A percentile compares a stretch with the other conserved stretches of the same genome.
These are phyloP conservation scores for Umbellularia californica DNA, from an alignment of 164 flowering plant species.

Conservation along the genomic window DNA sequence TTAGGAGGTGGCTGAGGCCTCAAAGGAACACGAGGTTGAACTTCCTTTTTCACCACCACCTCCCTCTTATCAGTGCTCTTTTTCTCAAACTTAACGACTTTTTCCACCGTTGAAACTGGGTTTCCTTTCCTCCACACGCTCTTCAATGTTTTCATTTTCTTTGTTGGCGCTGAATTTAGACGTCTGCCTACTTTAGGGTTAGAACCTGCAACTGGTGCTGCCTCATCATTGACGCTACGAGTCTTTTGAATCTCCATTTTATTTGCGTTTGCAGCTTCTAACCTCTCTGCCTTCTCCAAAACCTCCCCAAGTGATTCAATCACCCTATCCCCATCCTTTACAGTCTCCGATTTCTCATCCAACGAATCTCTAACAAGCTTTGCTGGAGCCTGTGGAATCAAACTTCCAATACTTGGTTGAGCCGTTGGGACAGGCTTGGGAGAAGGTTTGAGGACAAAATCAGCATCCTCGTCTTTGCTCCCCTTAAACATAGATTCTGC, in stretches of 20 bases:
- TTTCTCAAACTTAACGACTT: conserved; percentile 35
- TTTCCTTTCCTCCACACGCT: conserved; percentile 94
- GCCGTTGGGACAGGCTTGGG: conserved; percentile 67
- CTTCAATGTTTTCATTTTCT: conserved; percentile 55
- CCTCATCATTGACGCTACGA: conserved; percentile 23
- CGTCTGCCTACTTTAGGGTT: conserved; percentile 19
- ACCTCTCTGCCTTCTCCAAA: conserved; percentile 80
- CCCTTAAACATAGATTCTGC: conserved; percentile 40
- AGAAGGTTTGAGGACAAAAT: conserved; percentile 58
- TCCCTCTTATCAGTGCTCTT: conserved; percentile 9
- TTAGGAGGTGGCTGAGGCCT: conserved; percentile 41
- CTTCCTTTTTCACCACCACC: conserved; percentile 20
- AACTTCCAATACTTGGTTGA: conserved; percentile 21
- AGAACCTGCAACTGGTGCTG: conserved; percentile 19
- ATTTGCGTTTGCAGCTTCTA: conserved; percentile 37
- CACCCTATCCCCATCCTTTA: conserved; percentile 56
- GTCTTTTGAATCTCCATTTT: conserved; percentile 21
- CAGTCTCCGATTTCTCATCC: conserved; percentile 21
- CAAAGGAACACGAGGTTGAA: conserved; percentile 23
- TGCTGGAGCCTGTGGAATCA: conserved; percentile 23
- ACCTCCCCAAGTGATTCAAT: conserved; percentile 85
- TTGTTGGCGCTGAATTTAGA: conserved; percentile 16
- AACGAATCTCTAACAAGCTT: conserved; percentile 18
- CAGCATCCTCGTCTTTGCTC: conserved; percentile 41
- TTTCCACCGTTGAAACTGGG: conserved; percentile 49